These are phyloP conservation scores for Hyphopichia fennica DNA, from an alignment of 1,139 yeast genomes.

Conservation along the genomic window DNA sequence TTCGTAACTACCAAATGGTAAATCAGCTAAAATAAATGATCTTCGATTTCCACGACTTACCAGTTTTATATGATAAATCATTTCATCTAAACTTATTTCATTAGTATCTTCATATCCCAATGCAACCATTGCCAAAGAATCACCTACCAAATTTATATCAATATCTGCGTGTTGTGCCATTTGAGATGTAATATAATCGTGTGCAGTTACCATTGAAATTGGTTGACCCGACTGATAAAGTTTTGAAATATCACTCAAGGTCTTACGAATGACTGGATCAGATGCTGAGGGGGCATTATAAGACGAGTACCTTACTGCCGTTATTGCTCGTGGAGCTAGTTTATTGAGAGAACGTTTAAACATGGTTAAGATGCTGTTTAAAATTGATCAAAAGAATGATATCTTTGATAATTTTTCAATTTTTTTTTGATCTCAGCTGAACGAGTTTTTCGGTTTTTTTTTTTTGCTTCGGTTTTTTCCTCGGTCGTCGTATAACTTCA, in stretches of 20 bases:
- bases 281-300: neutral
- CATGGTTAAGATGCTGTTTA: neutral
- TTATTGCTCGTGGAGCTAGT: no score
- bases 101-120: conserved; percentile 80
- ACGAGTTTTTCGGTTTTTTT: no score
- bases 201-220: conserved; percentile 79
- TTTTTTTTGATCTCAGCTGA: no score
- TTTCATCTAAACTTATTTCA: conserved; percentile 74
- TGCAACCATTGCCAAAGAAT: conserved; percentile 89
- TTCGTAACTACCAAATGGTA: conserved; percentile 90
- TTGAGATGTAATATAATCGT: conserved; percentile 77
- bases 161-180: conserved; percentile 69
- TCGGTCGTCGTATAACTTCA: no score
- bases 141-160: conserved; percentile 82
- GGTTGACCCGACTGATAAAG: conserved; percentile 48
- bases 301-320: neutral
- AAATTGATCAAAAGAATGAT: no score
- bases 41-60: conserved; percentile 68
- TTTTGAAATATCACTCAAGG: conserved; percentile 44
- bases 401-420: no score
- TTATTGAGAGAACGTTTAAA: neutral
- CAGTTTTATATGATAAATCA: conserved; percentile 72
- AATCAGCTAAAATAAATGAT: conserved; percentile 78
- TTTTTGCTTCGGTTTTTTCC: no score
- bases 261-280: conserved; percentile 12